Percentiles rank a stretch among this genome's conserved stretches.
Evolutionary conservation across 2,329 filamentous ascomycete species (phyloP).

Genomic region (Fusarium vanettenii): DNA sequence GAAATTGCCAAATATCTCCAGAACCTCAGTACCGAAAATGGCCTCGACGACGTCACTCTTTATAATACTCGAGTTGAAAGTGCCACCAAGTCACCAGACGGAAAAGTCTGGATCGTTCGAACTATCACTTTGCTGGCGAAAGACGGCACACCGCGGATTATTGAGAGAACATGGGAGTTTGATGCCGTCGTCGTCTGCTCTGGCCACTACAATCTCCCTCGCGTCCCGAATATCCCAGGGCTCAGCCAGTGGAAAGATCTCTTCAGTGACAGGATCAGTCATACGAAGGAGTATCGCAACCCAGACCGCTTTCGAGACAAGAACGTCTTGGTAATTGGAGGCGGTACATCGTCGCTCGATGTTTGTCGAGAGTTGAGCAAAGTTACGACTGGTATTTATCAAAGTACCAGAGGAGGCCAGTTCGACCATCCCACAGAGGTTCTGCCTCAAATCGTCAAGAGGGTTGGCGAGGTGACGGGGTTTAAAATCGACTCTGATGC

Average conservation of each 20-base stretch:
- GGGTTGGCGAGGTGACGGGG: constrained; percentile 62
- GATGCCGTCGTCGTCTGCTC: constrained; percentile 74
- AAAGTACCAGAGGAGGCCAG: constrained; percentile 65
- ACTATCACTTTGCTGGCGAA: constrained; percentile 56
- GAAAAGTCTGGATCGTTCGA: constrained; percentile 61
- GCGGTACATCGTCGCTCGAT: constrained; percentile 56
- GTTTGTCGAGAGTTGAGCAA: constrained; percentile 54
- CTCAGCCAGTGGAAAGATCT: constrained; percentile 66
- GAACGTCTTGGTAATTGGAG: constrained; percentile 64
- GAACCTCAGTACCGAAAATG: constrained; percentile 61
- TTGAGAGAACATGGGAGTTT: constrained; percentile 56
- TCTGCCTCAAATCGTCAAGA: constrained; percentile 63
- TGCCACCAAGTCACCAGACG: constrained; percentile 55
- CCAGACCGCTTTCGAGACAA: constrained; percentile 69
- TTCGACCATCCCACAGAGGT: constrained; percentile 67
- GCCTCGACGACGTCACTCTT: constrained; percentile 60
- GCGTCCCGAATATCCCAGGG: constrained; percentile 69
- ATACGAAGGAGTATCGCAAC: constrained; percentile 79
- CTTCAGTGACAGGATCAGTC: constrained; percentile 65
- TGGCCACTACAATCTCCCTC: constrained; percentile 74
- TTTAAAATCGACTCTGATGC: constrained; percentile 51
- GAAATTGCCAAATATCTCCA: constrained; percentile 71
- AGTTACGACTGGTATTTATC: constrained; percentile 52
- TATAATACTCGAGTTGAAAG: constrained; percentile 70
- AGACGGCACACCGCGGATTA: constrained; percentile 37